Percentiles rank a stretch among this genome's conserved stretches.
Conservation (phyloP, 441 rosid genomes). For the Syzygium syzygioides region DNA sequence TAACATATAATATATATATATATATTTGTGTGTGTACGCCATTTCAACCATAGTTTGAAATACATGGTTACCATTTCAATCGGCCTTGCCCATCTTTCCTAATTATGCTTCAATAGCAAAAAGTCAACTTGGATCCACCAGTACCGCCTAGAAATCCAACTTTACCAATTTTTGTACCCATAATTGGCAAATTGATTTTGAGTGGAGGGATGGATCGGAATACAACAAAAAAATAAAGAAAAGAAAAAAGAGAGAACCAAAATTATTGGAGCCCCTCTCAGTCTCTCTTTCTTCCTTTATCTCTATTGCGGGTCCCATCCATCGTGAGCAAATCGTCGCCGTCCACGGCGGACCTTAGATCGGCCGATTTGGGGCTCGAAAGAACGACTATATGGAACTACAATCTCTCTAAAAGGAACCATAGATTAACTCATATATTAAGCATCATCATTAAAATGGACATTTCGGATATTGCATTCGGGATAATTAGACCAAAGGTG, state of each 20-base stretch:
- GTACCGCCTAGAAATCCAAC: neutral
- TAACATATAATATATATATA: no score
- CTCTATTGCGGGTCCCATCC: no score
- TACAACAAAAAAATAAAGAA: accelerated
- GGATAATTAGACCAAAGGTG: neutral
- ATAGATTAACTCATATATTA: no score
- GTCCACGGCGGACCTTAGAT: no score
- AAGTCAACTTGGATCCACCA: neutral
- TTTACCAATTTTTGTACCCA: neutral
- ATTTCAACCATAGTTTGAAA: neutral
- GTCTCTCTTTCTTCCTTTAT: neutral
- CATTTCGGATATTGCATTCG: neutral
- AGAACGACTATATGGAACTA: no score
- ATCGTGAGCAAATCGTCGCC: no score
- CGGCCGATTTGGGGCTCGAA: no score
- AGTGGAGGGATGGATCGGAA: neutral
- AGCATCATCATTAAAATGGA: neutral
- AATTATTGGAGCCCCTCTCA: accelerated
- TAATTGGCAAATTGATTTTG: neutral
- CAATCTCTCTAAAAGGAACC: no score
- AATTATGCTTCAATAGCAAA: accelerated
- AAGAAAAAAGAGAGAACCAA: accelerated
- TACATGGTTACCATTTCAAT: no score
- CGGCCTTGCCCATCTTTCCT: no score
- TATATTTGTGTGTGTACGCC: no score